Percentiles rank a stretch among this genome's conserved stretches.
phyloP scores from a whole-genome alignment of 2,329 filamentous ascomycete species.

The Blumeriella jaapii region DNA sequence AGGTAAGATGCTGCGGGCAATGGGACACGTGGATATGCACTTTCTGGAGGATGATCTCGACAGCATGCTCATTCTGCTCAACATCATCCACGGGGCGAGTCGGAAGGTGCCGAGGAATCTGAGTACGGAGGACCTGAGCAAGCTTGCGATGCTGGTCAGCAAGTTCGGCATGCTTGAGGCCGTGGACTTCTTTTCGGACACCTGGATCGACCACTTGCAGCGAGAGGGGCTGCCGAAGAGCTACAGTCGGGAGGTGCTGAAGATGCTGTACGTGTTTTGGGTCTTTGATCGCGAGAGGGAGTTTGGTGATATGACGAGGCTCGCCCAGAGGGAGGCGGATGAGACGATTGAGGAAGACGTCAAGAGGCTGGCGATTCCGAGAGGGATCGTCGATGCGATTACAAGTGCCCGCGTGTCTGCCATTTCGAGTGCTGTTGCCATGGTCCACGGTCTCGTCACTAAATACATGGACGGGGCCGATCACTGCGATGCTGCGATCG shows the following conservation, averaged over 20 bases:
- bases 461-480: slow-evolving; percentile 13
- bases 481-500: slow-evolving; percentile 11
- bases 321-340: slow-evolving; percentile 15
- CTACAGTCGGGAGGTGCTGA: slow-evolving; percentile 15
- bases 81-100: slow-evolving; percentile 35
- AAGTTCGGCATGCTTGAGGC: slow-evolving; percentile 33
- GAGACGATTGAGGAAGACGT: slow-evolving; percentile 13
- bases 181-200: slow-evolving; percentile 31
- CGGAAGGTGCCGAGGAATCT: slow-evolving; percentile 30
- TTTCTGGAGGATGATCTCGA: slow-evolving; percentile 25
- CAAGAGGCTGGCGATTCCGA: slow-evolving; percentile 6
- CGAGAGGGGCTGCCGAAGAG: slow-evolving; percentile 13
- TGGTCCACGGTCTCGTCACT: slow-evolving; percentile 14
- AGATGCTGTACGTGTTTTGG: slow-evolving; percentile 16
- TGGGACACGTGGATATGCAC: slow-evolving; percentile 13
- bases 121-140: slow-evolving; percentile 32
- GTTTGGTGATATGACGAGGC: slow-evolving; percentile 15
- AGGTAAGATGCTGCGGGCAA: slow-evolving; percentile 6
- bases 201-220: slow-evolving; percentile 30
- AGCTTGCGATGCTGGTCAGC: slow-evolving; percentile 34
- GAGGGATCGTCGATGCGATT: slow-evolving; percentile 13
- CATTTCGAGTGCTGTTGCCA: slow-evolving; percentile 11
- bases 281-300: slow-evolving; percentile 14
- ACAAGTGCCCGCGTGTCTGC: slow-evolving; percentile 11
- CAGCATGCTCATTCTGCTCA: slow-evolving; percentile 32